Evolutionary conservation across 768 basidiomycete genomes (phyloP).

Genomic region (Tremella mesenterica): DNA sequence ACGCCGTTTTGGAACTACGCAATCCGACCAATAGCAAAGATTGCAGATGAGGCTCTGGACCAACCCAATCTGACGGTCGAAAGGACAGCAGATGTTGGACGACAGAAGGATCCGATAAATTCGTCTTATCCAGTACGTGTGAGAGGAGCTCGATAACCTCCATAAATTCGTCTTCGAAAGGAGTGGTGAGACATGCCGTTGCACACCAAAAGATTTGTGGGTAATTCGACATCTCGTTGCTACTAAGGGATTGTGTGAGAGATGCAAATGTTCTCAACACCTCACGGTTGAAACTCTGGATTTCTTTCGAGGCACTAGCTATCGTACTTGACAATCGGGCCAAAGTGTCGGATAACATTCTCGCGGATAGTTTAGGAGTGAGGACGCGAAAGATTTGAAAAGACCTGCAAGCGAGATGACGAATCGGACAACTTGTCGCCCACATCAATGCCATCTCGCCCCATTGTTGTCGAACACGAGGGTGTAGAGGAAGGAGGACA

Average conservation of each 20-base stretch:
- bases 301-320: constrained; percentile 63
- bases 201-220: constrained; percentile 85
- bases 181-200: constrained; percentile 70
- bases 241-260: constrained; percentile 56
- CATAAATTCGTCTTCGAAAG: constrained; percentile 68
- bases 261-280: constrained; percentile 57
- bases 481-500: constrained; percentile 61
- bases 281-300: constrained; percentile 74
- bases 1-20: constrained; percentile 64
- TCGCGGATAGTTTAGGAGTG: constrained; percentile 60
- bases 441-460: constrained; percentile 71
- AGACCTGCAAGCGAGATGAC: constrained; percentile 75
- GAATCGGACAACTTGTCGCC: constrained; percentile 79
- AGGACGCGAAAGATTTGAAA: constrained; percentile 81
- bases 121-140: constrained; percentile 57
- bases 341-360: constrained; percentile 67
- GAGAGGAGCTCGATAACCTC: constrained; percentile 61
- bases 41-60: constrained; percentile 57
- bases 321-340: constrained; percentile 77
- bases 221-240: constrained; percentile 52
- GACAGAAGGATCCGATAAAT: constrained; percentile 61
- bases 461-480: constrained; percentile 64
- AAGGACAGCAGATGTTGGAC: constrained; percentile 62
- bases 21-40: constrained; percentile 65
- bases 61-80: constrained; percentile 63